phyloP scores from a whole-genome alignment of 2,329 filamentous ascomycete species.

The Taxawa tesnikishii region DNA sequence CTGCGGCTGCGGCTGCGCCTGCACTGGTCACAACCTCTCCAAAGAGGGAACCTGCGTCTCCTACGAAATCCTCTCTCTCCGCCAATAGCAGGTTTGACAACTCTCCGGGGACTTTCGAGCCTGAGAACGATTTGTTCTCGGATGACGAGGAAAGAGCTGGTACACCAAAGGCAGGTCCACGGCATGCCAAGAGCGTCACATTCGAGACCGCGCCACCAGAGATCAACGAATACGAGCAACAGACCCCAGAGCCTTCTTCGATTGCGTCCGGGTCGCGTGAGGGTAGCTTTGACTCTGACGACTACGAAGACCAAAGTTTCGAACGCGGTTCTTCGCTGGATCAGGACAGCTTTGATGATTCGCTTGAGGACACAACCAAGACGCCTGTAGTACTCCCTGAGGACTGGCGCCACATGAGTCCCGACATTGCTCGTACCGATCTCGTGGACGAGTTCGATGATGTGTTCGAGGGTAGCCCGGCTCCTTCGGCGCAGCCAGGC shows the following conservation, averaged over 20 bases:
- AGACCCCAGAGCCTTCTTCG: conserved; percentile 90
- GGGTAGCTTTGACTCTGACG: conserved; percentile 80
- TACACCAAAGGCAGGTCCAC: conserved; percentile 57
- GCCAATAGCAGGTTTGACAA: conserved; percentile 46
- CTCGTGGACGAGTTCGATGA: conserved; percentile 47
- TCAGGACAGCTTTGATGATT: conserved; percentile 83
- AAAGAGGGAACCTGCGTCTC: conserved; percentile 62
- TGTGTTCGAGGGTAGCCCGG: conserved; percentile 57
- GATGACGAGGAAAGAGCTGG: conserved; percentile 47
- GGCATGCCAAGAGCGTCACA: conserved; percentile 91
- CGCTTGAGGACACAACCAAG: conserved; percentile 89
- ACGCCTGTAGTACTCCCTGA: conserved; percentile 96
- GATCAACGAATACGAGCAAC: conserved; percentile 96
- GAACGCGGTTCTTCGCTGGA: conserved; percentile 47
- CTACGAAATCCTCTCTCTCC: conserved; percentile 81
- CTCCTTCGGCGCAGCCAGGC: conserved; percentile 25
- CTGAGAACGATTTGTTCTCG: conserved; percentile 55
- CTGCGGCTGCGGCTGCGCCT: conserved; percentile 12
- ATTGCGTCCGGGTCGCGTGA: conserved; percentile 81
- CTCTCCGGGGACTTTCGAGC: conserved; percentile 52
- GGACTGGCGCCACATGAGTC: conserved; percentile 78
- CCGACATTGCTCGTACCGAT: conserved; percentile 44
- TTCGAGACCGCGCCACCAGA: conserved; percentile 90
- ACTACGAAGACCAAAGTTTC: conserved; percentile 56
- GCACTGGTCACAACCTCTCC: conserved; percentile 33